Percentiles rank a stretch among this genome's conserved stretches.
These are phyloP conservation scores for Mediolabrus comicus DNA, from an alignment of 108 stramenopile genomes.

Conservation along the genomic window DNA sequence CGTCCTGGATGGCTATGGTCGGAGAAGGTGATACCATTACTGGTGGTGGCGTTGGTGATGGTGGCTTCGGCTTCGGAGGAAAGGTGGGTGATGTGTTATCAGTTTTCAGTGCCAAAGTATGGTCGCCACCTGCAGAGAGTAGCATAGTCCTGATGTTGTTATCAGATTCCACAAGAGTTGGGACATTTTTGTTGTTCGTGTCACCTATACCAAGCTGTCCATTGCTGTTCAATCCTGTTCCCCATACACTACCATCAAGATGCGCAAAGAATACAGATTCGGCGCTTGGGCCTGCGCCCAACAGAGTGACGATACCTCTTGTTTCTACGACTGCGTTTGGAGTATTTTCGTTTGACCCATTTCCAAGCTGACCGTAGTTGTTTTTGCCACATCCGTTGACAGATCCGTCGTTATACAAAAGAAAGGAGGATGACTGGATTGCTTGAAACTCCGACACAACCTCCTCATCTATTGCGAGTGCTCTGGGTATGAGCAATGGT, in stretches of 20 bases:
- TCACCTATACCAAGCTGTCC: constrained; percentile 45
- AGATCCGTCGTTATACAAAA: constrained; percentile 41
- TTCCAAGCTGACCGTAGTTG: constrained; percentile 42
- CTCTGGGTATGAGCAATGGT: constrained; percentile 7
- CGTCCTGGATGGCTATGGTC: constrained; percentile 5
- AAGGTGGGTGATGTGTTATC: neutral
- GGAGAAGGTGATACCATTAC: neutral
- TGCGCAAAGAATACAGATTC: constrained; percentile 38
- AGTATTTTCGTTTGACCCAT: constrained; percentile 28
- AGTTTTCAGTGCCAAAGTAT: constrained; percentile 24
- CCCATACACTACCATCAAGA: constrained; percentile 24
- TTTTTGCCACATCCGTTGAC: constrained; percentile 57
- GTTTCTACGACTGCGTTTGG: constrained; percentile 13
- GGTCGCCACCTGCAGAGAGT: constrained; percentile 39
- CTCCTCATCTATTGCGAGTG: constrained; percentile 22
- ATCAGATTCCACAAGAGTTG: constrained; percentile 22
- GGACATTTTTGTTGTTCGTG: constrained; percentile 28
- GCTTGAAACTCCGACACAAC: constrained; percentile 22
- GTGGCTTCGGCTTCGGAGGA: neutral
- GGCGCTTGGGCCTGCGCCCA: constrained; percentile 35
- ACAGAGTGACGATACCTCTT: constrained; percentile 7
- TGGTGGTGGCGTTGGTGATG: neutral
- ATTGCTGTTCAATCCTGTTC: constrained; percentile 32
- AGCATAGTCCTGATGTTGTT: constrained; percentile 1
- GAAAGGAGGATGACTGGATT: constrained; percentile 26